These are phyloP conservation scores for Penicillium pulvis DNA, from an alignment of 495 filamentous ascomycete species.

Conservation along the genomic window DNA sequence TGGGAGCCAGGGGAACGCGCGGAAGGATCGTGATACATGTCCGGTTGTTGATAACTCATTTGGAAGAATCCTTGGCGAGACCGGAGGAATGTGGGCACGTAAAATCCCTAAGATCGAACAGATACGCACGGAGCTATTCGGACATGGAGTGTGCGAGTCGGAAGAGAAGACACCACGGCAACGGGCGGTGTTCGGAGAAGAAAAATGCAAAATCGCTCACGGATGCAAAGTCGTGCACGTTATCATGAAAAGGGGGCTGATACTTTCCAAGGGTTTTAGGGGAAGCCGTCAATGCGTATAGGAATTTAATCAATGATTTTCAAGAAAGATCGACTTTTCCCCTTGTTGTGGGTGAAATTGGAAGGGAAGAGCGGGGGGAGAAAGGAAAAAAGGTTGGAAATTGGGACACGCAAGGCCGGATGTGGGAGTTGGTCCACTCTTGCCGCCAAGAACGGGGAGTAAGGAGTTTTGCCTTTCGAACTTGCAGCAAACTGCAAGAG, in stretches of 20 bases:
- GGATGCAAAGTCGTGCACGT: slow-evolving; percentile 28
- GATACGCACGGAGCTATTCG: slow-evolving; percentile 20
- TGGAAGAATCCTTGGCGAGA: slow-evolving; percentile 34
- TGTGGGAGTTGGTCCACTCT: slow-evolving; percentile 19
- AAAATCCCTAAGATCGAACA: slow-evolving; percentile 37
- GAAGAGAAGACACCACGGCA: slow-evolving; percentile 8
- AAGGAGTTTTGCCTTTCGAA: slow-evolving; percentile 7
- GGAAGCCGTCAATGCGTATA: too few relatives aligned
- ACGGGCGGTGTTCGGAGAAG: neutral
- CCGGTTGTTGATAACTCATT: slow-evolving; percentile 62
- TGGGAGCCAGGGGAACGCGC: slow-evolving; percentile 64
- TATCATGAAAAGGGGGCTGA: slow-evolving; percentile 21
- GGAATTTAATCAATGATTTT: neutral
- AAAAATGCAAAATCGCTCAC: slow-evolving; percentile 27
- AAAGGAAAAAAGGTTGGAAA: slow-evolving; percentile 17
- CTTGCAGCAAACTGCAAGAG: too few relatives aligned
- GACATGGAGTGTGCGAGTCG: slow-evolving; percentile 19
- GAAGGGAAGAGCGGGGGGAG: slow-evolving; percentile 18
- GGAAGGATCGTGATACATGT: slow-evolving; percentile 63
- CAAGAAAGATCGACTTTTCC: slow-evolving; percentile 1
- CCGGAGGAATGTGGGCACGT: slow-evolving; percentile 44
- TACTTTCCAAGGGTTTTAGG: neutral
- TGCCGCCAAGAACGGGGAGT: slow-evolving; percentile 30
- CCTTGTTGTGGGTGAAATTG: slow-evolving; percentile 5
- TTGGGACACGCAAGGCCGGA: slow-evolving; percentile 15